Conservation (phyloP, 2,329 filamentous ascomycete species). For the Paecilomyces fulvus region DNA sequence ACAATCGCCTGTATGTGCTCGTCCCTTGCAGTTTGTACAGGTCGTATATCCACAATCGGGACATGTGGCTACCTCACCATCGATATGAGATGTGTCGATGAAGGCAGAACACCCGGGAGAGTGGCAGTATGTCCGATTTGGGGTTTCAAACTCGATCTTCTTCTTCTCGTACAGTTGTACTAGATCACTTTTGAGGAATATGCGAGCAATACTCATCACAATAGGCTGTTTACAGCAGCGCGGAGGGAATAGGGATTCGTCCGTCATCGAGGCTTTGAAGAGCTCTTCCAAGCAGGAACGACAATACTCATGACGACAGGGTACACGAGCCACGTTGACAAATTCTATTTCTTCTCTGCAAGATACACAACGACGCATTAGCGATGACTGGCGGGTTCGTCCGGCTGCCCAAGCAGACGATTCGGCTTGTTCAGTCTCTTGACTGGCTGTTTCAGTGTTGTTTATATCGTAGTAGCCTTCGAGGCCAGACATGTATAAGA, state of each 20-base stretch:
- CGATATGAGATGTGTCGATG: constrained; percentile 29
- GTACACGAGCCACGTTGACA: constrained; percentile 15
- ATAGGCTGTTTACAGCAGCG: constrained; percentile 44
- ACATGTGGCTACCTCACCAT: constrained; percentile 34
- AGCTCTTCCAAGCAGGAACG: constrained; percentile 38
- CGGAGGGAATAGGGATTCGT: constrained; percentile 49
- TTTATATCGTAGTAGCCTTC: not conserved
- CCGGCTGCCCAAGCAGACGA: not conserved
- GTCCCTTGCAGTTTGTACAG: constrained; percentile 45
- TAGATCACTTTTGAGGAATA: constrained; percentile 31
- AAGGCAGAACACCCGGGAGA: constrained; percentile 38
- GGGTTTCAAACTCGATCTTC: constrained; percentile 41
- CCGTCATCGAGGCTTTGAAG: constrained; percentile 36
- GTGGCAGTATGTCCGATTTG: constrained; percentile 46
- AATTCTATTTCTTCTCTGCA: constrained; percentile 21
- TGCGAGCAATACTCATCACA: constrained; percentile 21
- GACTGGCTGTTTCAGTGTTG: too few species aligned
- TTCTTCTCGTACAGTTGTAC: constrained; percentile 35
- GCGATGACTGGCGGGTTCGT: not conserved
- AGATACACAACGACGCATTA: constrained; percentile 4
- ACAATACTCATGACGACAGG: constrained; percentile 45
- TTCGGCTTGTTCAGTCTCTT: not conserved
- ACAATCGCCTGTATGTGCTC: constrained; percentile 41
- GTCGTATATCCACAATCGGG: constrained; percentile 35
- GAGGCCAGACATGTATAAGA: not conserved